A percentile compares a stretch with the other conserved stretches of the same genome.
phyloP scores from a whole-genome alignment of 164 flowering plant species.

The Stephania yunnanensis region DNA sequence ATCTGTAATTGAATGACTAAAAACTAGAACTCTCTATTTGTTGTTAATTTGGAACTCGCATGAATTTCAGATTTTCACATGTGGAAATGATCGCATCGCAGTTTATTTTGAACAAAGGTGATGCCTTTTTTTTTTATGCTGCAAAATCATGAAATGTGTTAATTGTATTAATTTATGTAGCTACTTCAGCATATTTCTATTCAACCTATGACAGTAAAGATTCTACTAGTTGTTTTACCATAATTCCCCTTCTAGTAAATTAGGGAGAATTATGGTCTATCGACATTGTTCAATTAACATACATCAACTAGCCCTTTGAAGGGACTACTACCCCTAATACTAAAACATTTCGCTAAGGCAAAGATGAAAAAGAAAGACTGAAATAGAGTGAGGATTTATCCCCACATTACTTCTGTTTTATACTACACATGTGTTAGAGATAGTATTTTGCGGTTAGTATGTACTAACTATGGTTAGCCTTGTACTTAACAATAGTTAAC shows the following conservation, averaged over 20 bases:
- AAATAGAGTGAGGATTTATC: neutral
- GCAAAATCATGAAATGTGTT: neutral
- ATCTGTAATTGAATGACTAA: neutral
- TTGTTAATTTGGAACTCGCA: neutral
- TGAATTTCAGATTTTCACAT: neutral
- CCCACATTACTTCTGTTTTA: neutral
- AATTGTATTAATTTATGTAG: neutral
- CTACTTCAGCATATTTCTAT: neutral
- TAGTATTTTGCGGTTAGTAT: too few relatives aligned
- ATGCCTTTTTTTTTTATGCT: neutral
- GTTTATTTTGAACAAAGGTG: neutral
- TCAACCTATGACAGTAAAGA: neutral
- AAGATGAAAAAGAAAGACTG: neutral
- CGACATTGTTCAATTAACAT: neutral
- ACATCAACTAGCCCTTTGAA: neutral
- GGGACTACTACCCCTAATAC: neutral
- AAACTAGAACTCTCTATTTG: neutral
- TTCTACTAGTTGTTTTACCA: neutral
- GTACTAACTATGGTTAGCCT: too few relatives aligned
- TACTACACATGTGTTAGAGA: too few relatives aligned
- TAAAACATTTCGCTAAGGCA: neutral
- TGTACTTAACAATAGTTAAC: too few relatives aligned
- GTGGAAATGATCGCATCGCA: neutral
- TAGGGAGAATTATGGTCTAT: neutral
- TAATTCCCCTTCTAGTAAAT: neutral